Conservation (phyloP, 768 basidiomycete species). For the Butyriboletus loyo region DNA sequence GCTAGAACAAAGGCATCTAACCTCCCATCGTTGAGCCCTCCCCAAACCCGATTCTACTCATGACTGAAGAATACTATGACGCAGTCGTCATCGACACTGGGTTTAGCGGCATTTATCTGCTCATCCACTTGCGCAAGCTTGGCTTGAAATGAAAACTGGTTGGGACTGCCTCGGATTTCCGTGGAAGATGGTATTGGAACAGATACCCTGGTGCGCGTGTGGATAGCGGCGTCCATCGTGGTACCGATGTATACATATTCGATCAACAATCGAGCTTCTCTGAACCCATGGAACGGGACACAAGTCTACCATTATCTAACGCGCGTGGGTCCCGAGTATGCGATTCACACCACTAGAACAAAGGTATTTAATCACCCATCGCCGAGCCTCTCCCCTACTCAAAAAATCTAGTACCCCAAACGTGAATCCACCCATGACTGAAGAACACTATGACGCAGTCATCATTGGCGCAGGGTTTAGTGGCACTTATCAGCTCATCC, state of each 20-base stretch:
- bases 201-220: conserved; percentile 13
- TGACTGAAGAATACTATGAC: conserved; percentile 8
- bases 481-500: conserved; percentile 10
- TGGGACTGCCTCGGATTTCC: conserved; percentile 5
- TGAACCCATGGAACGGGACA: background rate
- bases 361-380: background rate
- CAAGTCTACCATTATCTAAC: background rate
- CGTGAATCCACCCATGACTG: background rate
- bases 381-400: no score
- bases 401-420: background rate
- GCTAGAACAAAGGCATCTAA: background rate
- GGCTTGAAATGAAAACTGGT: conserved; percentile 4
- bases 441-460: conserved; percentile 7
- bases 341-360: background rate
- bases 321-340: background rate
- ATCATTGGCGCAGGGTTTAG: conserved; percentile 11
- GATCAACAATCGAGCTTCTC: no score
- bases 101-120: conserved; percentile 7
- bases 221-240: conserved; percentile 7
- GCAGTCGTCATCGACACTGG: conserved; percentile 7
- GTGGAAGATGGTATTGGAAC: conserved; percentile 13
- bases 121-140: conserved; percentile 10
- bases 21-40: background rate
- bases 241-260: no score
- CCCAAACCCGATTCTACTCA: background rate